A percentile compares a stretch with the other conserved stretches of the same genome.
These are phyloP conservation scores for Moesziomyces sp. DNA, from an alignment of 1,284 basidiomycete species.

Conservation along the genomic window DNA sequence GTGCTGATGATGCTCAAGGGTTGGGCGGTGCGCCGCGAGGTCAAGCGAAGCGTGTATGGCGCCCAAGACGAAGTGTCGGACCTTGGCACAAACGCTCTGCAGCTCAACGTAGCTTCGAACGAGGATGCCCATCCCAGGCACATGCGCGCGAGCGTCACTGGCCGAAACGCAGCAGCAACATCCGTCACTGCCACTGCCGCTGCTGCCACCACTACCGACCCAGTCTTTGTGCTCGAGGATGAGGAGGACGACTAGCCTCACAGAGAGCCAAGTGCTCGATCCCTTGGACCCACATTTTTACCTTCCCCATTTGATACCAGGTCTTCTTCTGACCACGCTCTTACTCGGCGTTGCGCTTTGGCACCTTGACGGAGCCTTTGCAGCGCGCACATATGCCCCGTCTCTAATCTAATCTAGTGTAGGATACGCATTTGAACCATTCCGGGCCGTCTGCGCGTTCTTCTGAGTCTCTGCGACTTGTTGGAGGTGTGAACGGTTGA, in stretches of 20 bases:
- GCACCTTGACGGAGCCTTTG: too few relatives aligned
- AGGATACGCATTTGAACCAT: too few relatives aligned
- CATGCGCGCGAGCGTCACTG: conserved; percentile 28
- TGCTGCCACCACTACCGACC: conserved; percentile 4
- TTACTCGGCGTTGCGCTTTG: background rate
- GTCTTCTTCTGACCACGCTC: conserved; percentile 3
- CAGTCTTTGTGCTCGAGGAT: conserved; percentile 49
- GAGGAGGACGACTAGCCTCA: conserved; percentile 20
- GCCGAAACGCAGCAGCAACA: background rate
- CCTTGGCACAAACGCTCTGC: conserved; percentile 7
- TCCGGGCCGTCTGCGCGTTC: too few relatives aligned
- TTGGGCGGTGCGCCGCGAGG: conserved; percentile 53
- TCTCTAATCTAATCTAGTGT: too few relatives aligned
- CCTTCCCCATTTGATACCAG: conserved; percentile 9
- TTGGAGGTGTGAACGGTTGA: too few relatives aligned
- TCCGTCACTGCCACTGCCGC: background rate
- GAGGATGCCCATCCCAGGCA: conserved; percentile 19
- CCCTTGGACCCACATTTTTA: background rate
- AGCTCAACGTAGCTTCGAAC: conserved; percentile 8
- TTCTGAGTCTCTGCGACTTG: too few relatives aligned
- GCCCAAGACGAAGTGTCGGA: background rate
- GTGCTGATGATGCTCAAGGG: conserved; percentile 61
- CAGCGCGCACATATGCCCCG: too few relatives aligned
- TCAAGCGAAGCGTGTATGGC: conserved; percentile 6
- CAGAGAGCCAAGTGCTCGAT: background rate